Percentiles rank a stretch among this genome's conserved stretches.
Conservation (phyloP, 139 green algal genomes). For the Eudorina sp. region DNA sequence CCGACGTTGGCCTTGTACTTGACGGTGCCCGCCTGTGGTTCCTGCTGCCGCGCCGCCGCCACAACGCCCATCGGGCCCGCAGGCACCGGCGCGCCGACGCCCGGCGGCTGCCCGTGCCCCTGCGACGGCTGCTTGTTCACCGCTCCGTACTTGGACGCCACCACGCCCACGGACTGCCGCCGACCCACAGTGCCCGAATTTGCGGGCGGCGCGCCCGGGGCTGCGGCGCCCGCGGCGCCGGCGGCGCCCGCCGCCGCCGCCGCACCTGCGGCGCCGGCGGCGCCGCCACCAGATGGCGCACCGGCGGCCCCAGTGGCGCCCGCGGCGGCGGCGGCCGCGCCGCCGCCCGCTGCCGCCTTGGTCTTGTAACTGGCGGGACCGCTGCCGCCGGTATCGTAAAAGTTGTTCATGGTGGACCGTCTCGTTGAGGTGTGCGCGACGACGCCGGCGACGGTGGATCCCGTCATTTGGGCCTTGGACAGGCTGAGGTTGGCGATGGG, state of each 20-base stretch:
- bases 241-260: background rate
- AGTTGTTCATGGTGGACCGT: conserved; percentile 29
- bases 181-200: background rate
- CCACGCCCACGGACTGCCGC: conserved; percentile 40
- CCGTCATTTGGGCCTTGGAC: conserved; percentile 46
- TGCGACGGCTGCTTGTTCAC: conserved; percentile 37
- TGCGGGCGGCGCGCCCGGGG: background rate
- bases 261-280: background rate
- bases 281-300: background rate
- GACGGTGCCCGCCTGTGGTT: background rate
- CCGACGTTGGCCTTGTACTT: conserved; percentile 59
- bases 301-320: background rate
- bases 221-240: background rate
- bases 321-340: background rate
- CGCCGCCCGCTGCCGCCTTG: background rate
- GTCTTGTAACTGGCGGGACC: conserved; percentile 13
- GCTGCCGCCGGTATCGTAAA: conserved; percentile 5
- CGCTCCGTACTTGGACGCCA: conserved; percentile 19
- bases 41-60: background rate
- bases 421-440: conserved; percentile 2
- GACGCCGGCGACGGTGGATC: background rate
- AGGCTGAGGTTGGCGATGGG: conserved; percentile 56
- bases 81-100: background rate
- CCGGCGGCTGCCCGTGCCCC: conserved; percentile 27
- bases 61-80: background rate